Conservation (phyloP, 768 basidiomycete genomes). For the Ramaria sp. region DNA sequence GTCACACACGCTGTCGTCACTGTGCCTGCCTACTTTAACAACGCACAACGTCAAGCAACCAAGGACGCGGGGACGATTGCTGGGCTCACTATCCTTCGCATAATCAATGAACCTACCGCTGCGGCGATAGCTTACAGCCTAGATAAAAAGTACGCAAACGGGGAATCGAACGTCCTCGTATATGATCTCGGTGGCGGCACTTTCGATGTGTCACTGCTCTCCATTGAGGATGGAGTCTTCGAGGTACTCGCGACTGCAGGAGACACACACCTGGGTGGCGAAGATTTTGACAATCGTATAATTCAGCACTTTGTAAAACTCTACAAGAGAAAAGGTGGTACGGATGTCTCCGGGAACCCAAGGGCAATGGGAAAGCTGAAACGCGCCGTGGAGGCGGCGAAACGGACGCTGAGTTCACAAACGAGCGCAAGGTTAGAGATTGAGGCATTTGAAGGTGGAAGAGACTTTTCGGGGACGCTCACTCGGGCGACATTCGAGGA, state of each 20-base stretch:
- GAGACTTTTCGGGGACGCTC: constrained; percentile 94
- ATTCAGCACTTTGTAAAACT: constrained; percentile 83
- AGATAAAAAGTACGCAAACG: constrained; percentile 90
- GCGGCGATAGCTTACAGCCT: constrained; percentile 98
- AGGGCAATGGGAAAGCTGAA: constrained; percentile 86
- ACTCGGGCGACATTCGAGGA: constrained; percentile 99
- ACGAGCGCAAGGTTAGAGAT: constrained; percentile 90
- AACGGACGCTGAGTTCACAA: constrained; percentile 86
- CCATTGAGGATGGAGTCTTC: constrained; percentile 89
- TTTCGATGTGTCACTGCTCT: constrained; percentile 95
- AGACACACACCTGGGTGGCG: constrained; percentile 91
- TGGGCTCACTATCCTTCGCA: constrained; percentile 89
- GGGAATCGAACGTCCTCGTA: constrained; percentile 92
- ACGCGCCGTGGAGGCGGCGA: constrained; percentile 62
- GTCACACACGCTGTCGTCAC: constrained; percentile 98
- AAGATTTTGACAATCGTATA: constrained; percentile 92
- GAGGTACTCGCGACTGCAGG: constrained; percentile 87
- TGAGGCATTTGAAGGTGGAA: constrained; percentile 90
- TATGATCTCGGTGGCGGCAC: constrained; percentile 99
- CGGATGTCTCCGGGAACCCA: constrained; percentile 69
- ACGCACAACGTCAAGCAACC: constrained; percentile 97
- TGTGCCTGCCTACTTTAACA: constrained; percentile 98
- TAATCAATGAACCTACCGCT: constrained; percentile 96
- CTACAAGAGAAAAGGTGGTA: constrained; percentile 89
- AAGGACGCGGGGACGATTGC: constrained; percentile 96